A percentile compares a stretch with the other conserved stretches of the same genome.
phyloP scores from a whole-genome alignment of 2,329 filamentous ascomycete species.

The Phaeosphaeriaceae sp. region DNA sequence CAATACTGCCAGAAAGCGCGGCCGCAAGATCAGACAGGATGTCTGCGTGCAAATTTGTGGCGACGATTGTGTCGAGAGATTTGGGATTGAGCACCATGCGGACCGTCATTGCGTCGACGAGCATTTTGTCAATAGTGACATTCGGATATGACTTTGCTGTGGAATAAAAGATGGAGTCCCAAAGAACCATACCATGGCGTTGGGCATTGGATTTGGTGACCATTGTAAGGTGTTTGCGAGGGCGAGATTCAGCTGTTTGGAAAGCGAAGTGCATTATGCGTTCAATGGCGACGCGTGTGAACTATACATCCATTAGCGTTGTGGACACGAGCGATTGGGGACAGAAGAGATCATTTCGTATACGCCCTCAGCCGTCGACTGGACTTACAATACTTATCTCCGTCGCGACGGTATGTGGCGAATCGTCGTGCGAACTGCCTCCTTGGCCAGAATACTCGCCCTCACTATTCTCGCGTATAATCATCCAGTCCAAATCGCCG shows the following conservation, averaged over 20 bases:
- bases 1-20: constrained; percentile 69
- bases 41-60: constrained; percentile 61
- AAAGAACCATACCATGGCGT: constrained; percentile 57
- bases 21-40: constrained; percentile 72
- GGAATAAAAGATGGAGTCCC: constrained; percentile 56
- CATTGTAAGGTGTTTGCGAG: constrained; percentile 56
- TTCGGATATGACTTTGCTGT: constrained; percentile 55
- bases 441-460: constrained; percentile 58
- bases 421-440: constrained; percentile 51
- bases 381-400: constrained; percentile 49
- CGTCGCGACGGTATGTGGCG: constrained; percentile 51
- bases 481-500: constrained; percentile 55
- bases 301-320: constrained; percentile 19
- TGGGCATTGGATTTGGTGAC: constrained; percentile 59
- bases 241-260: constrained; percentile 52
- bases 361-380: too few relatives aligned
- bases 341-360: too few relatives aligned
- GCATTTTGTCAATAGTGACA: constrained; percentile 56
- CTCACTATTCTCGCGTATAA: constrained; percentile 57
- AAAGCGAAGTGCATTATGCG: constrained; percentile 58
- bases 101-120: constrained; percentile 59
- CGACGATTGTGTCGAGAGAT: constrained; percentile 56
- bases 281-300: constrained; percentile 54
- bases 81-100: constrained; percentile 56
- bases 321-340: neutral